A percentile compares a stretch with the other conserved stretches of the same genome.
Conservation (phyloP, 208 protist species). For the Leishmania arabica region DNA sequence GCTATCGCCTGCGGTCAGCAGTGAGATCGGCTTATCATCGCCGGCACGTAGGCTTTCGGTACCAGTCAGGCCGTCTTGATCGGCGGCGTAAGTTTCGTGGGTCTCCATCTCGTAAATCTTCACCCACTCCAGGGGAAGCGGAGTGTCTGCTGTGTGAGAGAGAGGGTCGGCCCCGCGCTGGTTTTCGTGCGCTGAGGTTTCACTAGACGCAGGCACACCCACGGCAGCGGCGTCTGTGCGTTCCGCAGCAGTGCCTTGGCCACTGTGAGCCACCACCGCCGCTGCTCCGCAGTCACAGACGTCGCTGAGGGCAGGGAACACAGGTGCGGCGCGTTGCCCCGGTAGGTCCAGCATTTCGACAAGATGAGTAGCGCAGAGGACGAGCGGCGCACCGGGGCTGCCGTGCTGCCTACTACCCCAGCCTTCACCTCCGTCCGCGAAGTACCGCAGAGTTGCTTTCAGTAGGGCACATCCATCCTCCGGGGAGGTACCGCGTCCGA, state of each 20-base stretch:
- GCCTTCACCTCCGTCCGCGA: conserved; percentile 21
- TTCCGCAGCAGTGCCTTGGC: background rate
- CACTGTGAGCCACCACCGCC: background rate
- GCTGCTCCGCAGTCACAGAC: background rate
- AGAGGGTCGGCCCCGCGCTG: background rate
- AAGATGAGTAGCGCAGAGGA: conserved; percentile 78
- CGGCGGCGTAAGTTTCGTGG: conserved; percentile 31
- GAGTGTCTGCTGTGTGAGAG: conserved; percentile 1
- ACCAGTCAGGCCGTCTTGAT: background rate
- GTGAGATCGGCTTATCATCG: background rate
- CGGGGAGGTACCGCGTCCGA: conserved; percentile 93
- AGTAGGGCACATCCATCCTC: conserved; percentile 87
- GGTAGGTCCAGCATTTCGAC: conserved; percentile 50
- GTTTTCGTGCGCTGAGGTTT: background rate
- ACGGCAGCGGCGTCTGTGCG: background rate
- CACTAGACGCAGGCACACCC: background rate
- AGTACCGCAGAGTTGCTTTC: conserved; percentile 56
- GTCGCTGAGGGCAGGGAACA: background rate
- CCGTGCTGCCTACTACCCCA: background rate
- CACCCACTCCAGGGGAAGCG: conserved; percentile 50
- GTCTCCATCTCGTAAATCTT: conserved; percentile 51
- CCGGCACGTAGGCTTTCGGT: background rate
- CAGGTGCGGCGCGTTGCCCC: background rate
- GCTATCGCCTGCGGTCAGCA: background rate
- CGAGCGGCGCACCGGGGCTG: conserved; percentile 27